Conservation (phyloP, 352 stramenopile genomes). For the Globisporangium middletonii region DNA sequence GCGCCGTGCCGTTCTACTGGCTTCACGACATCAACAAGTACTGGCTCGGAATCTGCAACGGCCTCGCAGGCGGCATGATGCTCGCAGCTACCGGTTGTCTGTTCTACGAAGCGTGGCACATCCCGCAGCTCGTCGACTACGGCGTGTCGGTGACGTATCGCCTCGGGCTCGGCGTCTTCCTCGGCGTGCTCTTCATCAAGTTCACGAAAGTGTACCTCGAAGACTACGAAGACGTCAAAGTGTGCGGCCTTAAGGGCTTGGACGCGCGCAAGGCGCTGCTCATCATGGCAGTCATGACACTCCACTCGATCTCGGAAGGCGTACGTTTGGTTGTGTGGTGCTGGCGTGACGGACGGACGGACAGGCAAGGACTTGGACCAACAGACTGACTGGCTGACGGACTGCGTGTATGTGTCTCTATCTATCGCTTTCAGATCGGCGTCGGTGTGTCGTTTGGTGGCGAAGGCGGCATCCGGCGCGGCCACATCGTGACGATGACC, state of each 20-base stretch:
- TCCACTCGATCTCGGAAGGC: conserved; percentile 97
- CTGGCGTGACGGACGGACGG: no score
- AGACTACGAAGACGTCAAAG: conserved; percentile 93
- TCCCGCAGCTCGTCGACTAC: conserved; percentile 67
- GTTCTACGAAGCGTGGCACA: conserved; percentile 90
- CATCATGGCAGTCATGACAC: conserved; percentile 98
- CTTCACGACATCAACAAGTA: conserved; percentile 90
- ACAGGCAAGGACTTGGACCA: no score
- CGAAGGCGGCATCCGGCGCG: conserved; percentile 89
- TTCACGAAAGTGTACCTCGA: conserved; percentile 93
- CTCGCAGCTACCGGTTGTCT: conserved; percentile 93
- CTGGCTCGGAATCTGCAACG: conserved; percentile 93
- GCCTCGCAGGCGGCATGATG: conserved; percentile 98
- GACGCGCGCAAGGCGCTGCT: conserved; percentile 92
- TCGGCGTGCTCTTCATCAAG: conserved; percentile 96
- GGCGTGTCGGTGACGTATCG: conserved; percentile 66
- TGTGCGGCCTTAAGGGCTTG: conserved; percentile 70
- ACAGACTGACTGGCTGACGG: no score
- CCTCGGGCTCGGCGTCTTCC: conserved; percentile 82
- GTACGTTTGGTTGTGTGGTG: conserved; percentile 29
- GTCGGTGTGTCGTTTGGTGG: conserved; percentile 97
- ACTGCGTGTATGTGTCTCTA: not conserved
- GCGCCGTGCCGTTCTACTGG: conserved; percentile 94
- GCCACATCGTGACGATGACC: conserved; percentile 96
- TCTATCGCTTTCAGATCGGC: conserved; percentile 48